phyloP scores from a whole-genome alignment of 345 rosid genomes.

The Citrus inodora region DNA sequence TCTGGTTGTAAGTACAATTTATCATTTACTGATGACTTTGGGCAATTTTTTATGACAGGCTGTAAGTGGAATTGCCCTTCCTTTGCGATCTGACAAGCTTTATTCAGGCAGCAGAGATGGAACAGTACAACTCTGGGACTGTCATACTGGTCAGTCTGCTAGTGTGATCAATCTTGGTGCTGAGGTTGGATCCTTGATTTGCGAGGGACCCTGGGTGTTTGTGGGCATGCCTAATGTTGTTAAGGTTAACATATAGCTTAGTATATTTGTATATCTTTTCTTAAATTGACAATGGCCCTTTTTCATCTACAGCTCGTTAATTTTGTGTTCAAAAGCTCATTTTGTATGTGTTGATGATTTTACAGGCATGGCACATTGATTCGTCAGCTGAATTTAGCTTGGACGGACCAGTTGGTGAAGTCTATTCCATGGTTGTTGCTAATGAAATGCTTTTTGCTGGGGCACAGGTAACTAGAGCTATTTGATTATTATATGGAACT shows the following conservation, averaged over 20 bases:
- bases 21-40: no score
- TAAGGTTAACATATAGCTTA: slow-evolving; percentile 32
- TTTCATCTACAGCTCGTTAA: neutral
- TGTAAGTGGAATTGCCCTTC: slow-evolving; percentile 43
- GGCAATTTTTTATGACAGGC: no score
- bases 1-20: no score
- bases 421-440: slow-evolving; percentile 37
- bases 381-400: slow-evolving; percentile 31
- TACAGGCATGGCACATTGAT: slow-evolving; percentile 33
- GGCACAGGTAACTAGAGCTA: slow-evolving; percentile 37
- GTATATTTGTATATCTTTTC: neutral
- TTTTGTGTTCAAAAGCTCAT: neutral
- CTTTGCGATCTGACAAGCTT: slow-evolving; percentile 53
- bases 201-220: slow-evolving; percentile 65
- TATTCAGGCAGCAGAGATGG: slow-evolving; percentile 54
- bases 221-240: slow-evolving; percentile 48
- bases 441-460: slow-evolving; percentile 56
- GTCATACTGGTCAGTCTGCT: slow-evolving; percentile 44
- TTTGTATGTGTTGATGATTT: neutral
- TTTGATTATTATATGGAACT: no score
- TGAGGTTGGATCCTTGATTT: slow-evolving; percentile 45
- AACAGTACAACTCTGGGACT: slow-evolving; percentile 45
- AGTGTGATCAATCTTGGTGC: slow-evolving; percentile 31
- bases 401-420: slow-evolving; percentile 44
- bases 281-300: no score